phyloP scores from a whole-genome alignment of 495 filamentous ascomycete species.

The Staphylotrichum longicolle region DNA sequence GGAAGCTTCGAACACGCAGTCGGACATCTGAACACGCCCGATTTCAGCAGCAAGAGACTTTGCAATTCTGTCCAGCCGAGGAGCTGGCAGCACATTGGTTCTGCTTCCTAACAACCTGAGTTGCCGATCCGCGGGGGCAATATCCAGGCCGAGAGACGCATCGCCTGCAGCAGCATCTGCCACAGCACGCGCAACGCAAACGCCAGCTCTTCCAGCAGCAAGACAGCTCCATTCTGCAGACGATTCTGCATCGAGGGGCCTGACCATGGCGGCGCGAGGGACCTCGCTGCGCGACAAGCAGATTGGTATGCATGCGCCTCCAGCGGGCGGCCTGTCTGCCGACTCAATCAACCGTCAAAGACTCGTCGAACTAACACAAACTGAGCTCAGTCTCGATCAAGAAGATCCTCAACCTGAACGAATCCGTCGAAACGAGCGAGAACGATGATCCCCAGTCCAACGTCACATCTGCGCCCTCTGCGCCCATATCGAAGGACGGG shows the following conservation, averaged over 20 bases:
- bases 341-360: too few relatives aligned
- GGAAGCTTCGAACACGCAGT: conserved; percentile 23
- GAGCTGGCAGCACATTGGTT: conserved; percentile 1
- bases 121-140: neutral
- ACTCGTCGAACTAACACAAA: conserved; percentile 19
- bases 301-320: conserved; percentile 64
- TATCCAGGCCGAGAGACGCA: too few relatives aligned
- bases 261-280: conserved; percentile 52
- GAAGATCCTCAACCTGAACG: conserved; percentile 94
- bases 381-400: conserved; percentile 76
- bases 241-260: too few relatives aligned
- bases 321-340: conserved; percentile 21
- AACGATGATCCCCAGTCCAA: conserved; percentile 57
- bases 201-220: too few relatives aligned
- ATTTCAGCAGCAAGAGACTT: neutral
- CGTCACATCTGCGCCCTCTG: conserved; percentile 64
- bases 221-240: too few relatives aligned
- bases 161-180: too few relatives aligned
- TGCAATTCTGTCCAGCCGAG: neutral
- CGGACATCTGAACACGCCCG: conserved; percentile 1
- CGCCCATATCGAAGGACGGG: conserved; percentile 85
- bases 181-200: too few relatives aligned
- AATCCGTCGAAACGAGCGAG: conserved; percentile 56
- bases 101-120: neutral
- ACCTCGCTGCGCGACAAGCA: conserved; percentile 91